Conservation (phyloP, 169 alveolate genomes). For the Eimeria falciformis region DNA sequence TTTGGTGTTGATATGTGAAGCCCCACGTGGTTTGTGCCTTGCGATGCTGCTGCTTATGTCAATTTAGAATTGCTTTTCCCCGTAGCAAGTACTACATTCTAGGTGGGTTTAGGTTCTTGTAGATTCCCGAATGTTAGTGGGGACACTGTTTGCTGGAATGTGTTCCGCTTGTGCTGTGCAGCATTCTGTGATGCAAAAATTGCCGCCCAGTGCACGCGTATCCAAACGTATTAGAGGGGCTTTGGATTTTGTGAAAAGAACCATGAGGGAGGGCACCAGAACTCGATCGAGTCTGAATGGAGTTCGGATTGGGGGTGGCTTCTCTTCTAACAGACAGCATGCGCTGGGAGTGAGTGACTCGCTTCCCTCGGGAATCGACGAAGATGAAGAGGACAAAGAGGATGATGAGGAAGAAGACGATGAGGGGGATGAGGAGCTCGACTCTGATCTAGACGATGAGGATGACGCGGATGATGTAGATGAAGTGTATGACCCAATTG, state of each 20-base stretch:
- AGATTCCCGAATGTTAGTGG: background rate
- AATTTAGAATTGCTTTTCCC: background rate
- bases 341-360: constrained; percentile 24
- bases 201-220: constrained; percentile 23
- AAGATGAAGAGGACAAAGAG: constrained; percentile 66
- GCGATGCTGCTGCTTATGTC: too few relatives aligned
- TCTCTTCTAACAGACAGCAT: background rate
- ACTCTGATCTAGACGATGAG: constrained; percentile 13
- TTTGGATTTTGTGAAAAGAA: constrained; percentile 34
- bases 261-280: constrained; percentile 30
- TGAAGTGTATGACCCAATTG: constrained; percentile 75
- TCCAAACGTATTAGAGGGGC: constrained; percentile 38
- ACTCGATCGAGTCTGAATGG: background rate
- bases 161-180: constrained; percentile 53
- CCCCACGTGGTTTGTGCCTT: background rate
- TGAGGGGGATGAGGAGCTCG: constrained; percentile 50
- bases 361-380: constrained; percentile 44
- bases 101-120: background rate
- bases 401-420: constrained; percentile 62
- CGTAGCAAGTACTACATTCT: background rate
- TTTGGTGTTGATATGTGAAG: background rate
- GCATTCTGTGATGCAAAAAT: constrained; percentile 14
- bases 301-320: background rate
- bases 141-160: constrained; percentile 30
- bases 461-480: constrained; percentile 67